Evolutionary conservation across 768 basidiomycete species (phyloP).

Genomic region (Ephemerocybe angulata): DNA sequence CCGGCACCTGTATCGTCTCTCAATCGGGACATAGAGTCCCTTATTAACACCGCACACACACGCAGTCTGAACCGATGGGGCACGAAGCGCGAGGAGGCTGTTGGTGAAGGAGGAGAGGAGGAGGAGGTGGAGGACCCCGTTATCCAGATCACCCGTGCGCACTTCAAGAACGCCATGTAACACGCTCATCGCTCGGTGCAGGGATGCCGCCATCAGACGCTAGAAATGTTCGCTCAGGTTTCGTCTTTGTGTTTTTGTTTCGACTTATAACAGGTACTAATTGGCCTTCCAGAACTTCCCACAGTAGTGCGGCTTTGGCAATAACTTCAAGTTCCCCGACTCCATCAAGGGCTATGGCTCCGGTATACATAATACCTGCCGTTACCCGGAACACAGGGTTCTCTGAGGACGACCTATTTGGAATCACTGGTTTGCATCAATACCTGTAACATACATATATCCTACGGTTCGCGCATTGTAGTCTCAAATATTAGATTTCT

Average conservation of each 20-base stretch:
- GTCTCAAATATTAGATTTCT: not conserved
- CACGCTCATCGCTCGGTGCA: slow-evolving; percentile 96
- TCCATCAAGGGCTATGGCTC: slow-evolving; percentile 38
- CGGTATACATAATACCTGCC: slow-evolving; percentile 37
- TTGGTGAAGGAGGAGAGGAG: slow-evolving; percentile 60
- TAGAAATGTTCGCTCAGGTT: slow-evolving; percentile 98
- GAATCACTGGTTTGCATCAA: not conserved
- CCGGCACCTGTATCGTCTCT: no score
- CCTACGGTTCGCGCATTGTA: not conserved
- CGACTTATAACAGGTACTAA: slow-evolving; percentile 3
- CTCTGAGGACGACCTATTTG: slow-evolving; percentile 79
- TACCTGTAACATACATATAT: not conserved
- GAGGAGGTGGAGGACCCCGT: slow-evolving; percentile 86
- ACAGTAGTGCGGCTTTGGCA: slow-evolving; percentile 89
- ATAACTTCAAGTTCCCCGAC: slow-evolving; percentile 98
- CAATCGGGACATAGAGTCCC: no score
- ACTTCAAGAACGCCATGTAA: slow-evolving; percentile 99
- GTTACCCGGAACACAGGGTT: slow-evolving; percentile 64
- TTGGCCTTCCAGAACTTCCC: slow-evolving; percentile 65
- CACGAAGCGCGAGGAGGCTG: slow-evolving; percentile 77
- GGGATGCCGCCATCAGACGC: slow-evolving; percentile 91
- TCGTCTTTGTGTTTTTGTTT: slow-evolving; percentile 17
- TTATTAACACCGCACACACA: no score
- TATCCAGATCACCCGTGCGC: slow-evolving; percentile 82
- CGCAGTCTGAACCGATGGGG: no score